Percentiles rank a stretch among this genome's conserved stretches.
Conservation (phyloP, 176 grass and related monocot species). For the Hordeum vulgare region DNA sequence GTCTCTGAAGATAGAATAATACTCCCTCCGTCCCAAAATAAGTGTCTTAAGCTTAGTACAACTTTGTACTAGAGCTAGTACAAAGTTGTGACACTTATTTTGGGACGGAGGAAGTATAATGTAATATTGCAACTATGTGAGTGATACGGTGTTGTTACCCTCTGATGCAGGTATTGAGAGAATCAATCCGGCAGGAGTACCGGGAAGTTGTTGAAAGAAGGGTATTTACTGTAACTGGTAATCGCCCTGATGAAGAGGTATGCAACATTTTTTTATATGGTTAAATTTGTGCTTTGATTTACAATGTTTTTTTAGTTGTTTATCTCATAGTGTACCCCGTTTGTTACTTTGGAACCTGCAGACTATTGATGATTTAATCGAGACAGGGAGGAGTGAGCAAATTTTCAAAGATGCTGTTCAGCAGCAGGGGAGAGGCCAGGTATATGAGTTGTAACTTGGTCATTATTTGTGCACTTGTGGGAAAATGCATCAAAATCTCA, state of each 20-base stretch:
- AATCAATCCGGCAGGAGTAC: conserved; percentile 71
- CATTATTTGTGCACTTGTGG: neutral
- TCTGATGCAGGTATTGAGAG: too few relatives aligned
- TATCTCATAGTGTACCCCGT: neutral
- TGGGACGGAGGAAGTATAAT: too few relatives aligned
- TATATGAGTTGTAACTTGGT: neutral
- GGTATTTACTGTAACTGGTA: conserved; percentile 90
- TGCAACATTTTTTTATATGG: neutral
- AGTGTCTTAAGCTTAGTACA: too few relatives aligned
- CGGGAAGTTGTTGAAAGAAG: conserved; percentile 94
- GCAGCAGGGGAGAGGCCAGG: conserved; percentile 25
- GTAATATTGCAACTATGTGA: neutral
- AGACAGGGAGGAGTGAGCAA: conserved; percentile 88
- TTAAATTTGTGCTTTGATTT: neutral
- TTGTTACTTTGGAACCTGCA: conserved; percentile 33
- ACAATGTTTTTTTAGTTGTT: neutral
- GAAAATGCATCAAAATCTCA: neutral
- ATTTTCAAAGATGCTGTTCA: conserved; percentile 92
- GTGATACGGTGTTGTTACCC: neutral
- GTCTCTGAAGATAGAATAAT: neutral
- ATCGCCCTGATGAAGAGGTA: conserved; percentile 87
- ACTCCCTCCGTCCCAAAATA: too few relatives aligned
- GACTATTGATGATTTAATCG: conserved; percentile 85
- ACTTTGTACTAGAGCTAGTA: too few relatives aligned
- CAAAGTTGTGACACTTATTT: too few relatives aligned